These are phyloP conservation scores for Chalciporus sp. DNA, from an alignment of 1,284 basidiomycete species.

Conservation along the genomic window DNA sequence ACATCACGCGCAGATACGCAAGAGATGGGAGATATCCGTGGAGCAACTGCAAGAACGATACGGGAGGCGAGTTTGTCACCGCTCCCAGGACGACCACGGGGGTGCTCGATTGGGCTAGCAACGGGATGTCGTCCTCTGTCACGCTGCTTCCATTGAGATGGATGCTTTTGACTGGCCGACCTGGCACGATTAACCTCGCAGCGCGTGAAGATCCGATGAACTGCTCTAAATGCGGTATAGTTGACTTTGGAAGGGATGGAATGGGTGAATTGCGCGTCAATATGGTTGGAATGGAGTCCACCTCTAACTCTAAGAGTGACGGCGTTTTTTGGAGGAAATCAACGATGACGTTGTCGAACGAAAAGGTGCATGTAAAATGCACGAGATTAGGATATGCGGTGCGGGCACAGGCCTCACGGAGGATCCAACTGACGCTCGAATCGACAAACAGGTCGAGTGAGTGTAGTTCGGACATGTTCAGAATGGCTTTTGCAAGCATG, in stretches of 20 bases:
- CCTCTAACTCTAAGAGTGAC: conserved; percentile 53
- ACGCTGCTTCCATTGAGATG: conserved; percentile 61
- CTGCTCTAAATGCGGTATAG: conserved; percentile 53
- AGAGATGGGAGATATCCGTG: conserved; percentile 49
- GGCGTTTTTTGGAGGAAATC: conserved; percentile 58
- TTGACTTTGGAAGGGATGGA: conserved; percentile 36
- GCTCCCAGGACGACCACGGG: conserved; percentile 47
- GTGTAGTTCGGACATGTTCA: conserved; percentile 57
- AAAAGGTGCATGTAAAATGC: conserved; percentile 59
- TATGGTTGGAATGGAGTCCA: conserved; percentile 42
- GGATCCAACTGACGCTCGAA: conserved; percentile 52
- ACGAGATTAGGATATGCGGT: conserved; percentile 48
- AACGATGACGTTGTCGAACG: conserved; percentile 56
- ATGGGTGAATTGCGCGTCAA: conserved; percentile 17
- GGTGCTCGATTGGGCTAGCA: conserved; percentile 49
- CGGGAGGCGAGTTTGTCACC: conserved; percentile 47
- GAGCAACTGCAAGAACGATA: conserved; percentile 47
- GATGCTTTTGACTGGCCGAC: conserved; percentile 63
- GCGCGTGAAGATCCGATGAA: conserved; percentile 62
- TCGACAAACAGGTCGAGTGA: conserved; percentile 60
- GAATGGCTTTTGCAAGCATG: conserved; percentile 52
- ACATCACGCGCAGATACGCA: conserved; percentile 54
- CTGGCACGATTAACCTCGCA: conserved; percentile 57
- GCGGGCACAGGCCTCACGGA: conserved; percentile 38
- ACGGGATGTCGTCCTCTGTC: conserved; percentile 51